A percentile compares a stretch with the other conserved stretches of the same genome.
These are phyloP conservation scores for Globisporangium solare DNA, from an alignment of 352 stramenopile species.

Conservation along the genomic window DNA sequence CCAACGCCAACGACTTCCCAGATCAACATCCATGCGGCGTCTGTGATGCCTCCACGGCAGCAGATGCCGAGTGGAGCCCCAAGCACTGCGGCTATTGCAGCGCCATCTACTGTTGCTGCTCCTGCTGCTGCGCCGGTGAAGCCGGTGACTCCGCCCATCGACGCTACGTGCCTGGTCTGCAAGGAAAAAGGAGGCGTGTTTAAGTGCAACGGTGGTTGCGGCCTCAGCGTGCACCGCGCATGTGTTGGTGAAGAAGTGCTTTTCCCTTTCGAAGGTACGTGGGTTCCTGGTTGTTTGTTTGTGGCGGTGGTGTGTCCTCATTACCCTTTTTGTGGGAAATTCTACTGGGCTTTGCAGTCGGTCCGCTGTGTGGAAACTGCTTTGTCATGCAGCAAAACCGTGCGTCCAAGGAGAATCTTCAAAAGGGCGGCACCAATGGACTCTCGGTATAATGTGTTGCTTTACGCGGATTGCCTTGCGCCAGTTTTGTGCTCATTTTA, in stretches of 20 bases:
- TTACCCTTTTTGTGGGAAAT: background rate
- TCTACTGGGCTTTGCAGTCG: constrained; percentile 24
- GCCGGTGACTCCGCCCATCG: background rate
- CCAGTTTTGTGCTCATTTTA: constrained; percentile 10
- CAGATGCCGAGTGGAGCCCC: constrained; percentile 7
- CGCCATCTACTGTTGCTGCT: constrained; percentile 2
- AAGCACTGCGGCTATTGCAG: constrained; percentile 13
- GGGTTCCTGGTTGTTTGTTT: background rate
- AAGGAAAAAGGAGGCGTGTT: constrained; percentile 45
- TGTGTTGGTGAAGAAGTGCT: constrained; percentile 63
- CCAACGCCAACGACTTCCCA: background rate
- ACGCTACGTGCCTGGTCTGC: constrained; percentile 47
- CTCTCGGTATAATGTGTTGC: constrained; percentile 39
- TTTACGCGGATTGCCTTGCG: background rate
- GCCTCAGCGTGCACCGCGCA: constrained; percentile 41
- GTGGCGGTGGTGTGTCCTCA: background rate
- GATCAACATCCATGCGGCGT: constrained; percentile 6
- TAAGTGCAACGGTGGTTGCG: constrained; percentile 55
- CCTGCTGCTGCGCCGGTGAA: background rate
- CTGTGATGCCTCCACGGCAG: constrained; percentile 1
- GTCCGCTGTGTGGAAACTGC: constrained; percentile 65
- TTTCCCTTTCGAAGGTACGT: constrained; percentile 42
- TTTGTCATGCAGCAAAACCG: constrained; percentile 70
- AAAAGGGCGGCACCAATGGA: constrained; percentile 45
- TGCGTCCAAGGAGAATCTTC: constrained; percentile 61